These are phyloP conservation scores for Mycosphaerella arachidis DNA, from an alignment of 2,329 filamentous ascomycete species.

Conservation along the genomic window DNA sequence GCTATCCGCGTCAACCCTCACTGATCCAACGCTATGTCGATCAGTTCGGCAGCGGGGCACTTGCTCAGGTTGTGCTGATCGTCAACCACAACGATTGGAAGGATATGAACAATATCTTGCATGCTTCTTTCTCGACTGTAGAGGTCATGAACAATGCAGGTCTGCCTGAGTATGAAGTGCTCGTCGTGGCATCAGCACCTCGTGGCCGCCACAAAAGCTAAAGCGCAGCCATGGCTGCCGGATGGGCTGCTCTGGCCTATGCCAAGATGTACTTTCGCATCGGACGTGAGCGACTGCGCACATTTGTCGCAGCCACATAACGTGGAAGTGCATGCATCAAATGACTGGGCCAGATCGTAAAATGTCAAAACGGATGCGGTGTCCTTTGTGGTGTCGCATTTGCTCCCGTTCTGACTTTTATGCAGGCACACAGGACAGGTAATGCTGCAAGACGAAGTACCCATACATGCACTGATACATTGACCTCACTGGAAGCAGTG, in stretches of 20 bases:
- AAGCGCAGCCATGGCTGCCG: neutral
- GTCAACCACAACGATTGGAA: constrained; percentile 42
- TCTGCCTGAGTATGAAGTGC: constrained; percentile 21
- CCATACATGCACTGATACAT: neutral
- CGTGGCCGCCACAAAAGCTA: neutral
- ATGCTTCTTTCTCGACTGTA: constrained; percentile 11
- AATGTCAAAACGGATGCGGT: neutral
- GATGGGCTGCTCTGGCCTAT: neutral
- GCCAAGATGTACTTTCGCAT: neutral
- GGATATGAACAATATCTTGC: constrained; percentile 14
- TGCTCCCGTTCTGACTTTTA: neutral
- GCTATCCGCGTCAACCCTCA: constrained; percentile 49
- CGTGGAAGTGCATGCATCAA: neutral
- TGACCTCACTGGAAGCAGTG: neutral
- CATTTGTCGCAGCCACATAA: neutral
- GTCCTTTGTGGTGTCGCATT: neutral
- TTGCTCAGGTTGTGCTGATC: constrained; percentile 40
- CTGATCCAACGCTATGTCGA: constrained; percentile 45
- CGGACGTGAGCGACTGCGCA: neutral
- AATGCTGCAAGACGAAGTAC: neutral
- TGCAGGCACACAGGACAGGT: neutral
- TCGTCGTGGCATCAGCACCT: constrained; percentile 17
- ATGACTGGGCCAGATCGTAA: neutral
- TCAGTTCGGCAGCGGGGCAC: constrained; percentile 24
- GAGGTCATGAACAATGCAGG: constrained; percentile 9